phyloP scores from a whole-genome alignment of 2,329 filamentous ascomycete species.

The Stylonectria norvegica region DNA sequence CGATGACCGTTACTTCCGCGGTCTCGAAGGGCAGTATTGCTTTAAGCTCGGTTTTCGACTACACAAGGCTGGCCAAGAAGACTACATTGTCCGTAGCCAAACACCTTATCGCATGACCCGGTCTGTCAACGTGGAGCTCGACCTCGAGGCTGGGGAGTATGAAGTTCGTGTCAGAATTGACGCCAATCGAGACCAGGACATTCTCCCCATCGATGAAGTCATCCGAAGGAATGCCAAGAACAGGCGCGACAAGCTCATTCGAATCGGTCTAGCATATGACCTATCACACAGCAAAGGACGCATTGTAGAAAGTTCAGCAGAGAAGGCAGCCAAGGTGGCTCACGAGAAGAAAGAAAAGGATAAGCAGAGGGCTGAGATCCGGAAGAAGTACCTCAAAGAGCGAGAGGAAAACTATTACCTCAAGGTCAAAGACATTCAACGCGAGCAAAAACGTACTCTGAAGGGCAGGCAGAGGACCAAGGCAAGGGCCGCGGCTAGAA shows the following conservation, averaged over 20 bases:
- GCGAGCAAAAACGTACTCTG: constrained; percentile 21
- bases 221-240: constrained; percentile 61
- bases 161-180: constrained; percentile 72
- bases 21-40: constrained; percentile 53
- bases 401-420: constrained; percentile 36
- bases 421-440: constrained; percentile 36
- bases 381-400: constrained; percentile 42
- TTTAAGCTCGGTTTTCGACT: constrained; percentile 54
- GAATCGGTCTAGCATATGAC: constrained; percentile 68
- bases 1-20: constrained; percentile 55
- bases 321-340: constrained; percentile 45
- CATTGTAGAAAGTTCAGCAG: constrained; percentile 45
- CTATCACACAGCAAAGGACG: constrained; percentile 65
- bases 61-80: constrained; percentile 47
- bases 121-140: constrained; percentile 72
- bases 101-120: constrained; percentile 61
- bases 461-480: constrained; percentile 83
- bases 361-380: constrained; percentile 33
- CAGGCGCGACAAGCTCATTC: constrained; percentile 67
- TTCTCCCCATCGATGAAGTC: constrained; percentile 59
- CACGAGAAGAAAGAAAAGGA: constrained; percentile 42
- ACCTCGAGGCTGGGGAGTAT: constrained; percentile 72
- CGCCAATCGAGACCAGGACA: constrained; percentile 55
- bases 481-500: constrained; percentile 60
- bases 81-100: constrained; percentile 54